A percentile compares a stretch with the other conserved stretches of the same genome.
Conservation (phyloP, 2,329 filamentous ascomycete species). For the Sporothrix brunneoviolacea region DNA sequence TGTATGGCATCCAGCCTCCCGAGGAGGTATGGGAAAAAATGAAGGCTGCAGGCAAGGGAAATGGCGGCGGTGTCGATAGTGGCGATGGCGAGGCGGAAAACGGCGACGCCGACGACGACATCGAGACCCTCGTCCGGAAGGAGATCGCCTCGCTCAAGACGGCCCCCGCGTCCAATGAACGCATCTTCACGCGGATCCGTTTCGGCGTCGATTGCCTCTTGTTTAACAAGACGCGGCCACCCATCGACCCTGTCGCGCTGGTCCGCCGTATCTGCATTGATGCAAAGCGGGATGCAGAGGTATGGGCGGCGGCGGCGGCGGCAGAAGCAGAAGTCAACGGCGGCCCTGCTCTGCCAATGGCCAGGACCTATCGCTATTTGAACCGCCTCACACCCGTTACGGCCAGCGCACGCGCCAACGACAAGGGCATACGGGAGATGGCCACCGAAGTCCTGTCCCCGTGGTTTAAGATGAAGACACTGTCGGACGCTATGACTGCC, state of each 20-base stretch:
- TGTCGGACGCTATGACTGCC: slow-evolving; percentile 14
- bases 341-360: not conserved
- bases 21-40: slow-evolving; percentile 23
- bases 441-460: slow-evolving; percentile 55
- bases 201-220: slow-evolving; percentile 56
- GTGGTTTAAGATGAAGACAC: slow-evolving; percentile 49
- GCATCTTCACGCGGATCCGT: slow-evolving; percentile 46
- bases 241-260: slow-evolving; percentile 50
- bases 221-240: slow-evolving; percentile 51
- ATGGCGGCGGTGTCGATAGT: not conserved
- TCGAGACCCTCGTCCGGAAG: slow-evolving; percentile 64
- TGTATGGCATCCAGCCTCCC: slow-evolving; percentile 45
- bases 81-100: not conserved
- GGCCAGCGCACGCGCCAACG: slow-evolving; percentile 56
- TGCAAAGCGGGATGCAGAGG: slow-evolving; percentile 36
- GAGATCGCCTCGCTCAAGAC: slow-evolving; percentile 60
- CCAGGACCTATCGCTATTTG: slow-evolving; percentile 39
- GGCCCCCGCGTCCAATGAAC: slow-evolving; percentile 31
- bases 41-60: too few relatives aligned
- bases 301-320: slow-evolving; percentile 38
- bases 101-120: slow-evolving; percentile 48
- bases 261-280: slow-evolving; percentile 50
- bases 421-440: slow-evolving; percentile 60
- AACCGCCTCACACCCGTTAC: slow-evolving; percentile 51
- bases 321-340: slow-evolving; percentile 16